Conservation (phyloP, 768 basidiomycete species). For the Kwoniella dejecticola region DNA sequence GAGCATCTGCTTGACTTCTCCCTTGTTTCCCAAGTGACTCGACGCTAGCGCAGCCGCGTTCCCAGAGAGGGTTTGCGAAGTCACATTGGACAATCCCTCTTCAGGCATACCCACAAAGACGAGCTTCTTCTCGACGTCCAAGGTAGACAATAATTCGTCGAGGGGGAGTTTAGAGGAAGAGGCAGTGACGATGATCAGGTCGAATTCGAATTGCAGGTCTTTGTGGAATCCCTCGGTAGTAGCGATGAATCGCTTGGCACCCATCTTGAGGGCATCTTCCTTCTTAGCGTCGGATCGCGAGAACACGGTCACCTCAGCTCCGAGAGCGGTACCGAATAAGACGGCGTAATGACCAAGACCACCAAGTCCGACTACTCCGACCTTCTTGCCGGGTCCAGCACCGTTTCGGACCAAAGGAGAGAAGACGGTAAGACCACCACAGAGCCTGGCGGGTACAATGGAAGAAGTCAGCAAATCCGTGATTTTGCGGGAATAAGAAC, state of each 20-base stretch:
- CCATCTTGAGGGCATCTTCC: constrained; percentile 63
- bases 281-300: constrained; percentile 64
- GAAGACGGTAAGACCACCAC: constrained; percentile 67
- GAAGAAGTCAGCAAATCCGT: constrained; percentile 1
- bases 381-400: constrained; percentile 64
- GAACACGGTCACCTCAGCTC: constrained; percentile 65
- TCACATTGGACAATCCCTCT: constrained; percentile 58
- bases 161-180: constrained; percentile 58
- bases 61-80: constrained; percentile 56
- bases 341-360: constrained; percentile 60
- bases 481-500: background rate
- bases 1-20: constrained; percentile 66
- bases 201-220: constrained; percentile 54
- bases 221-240: constrained; percentile 56
- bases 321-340: constrained; percentile 63
- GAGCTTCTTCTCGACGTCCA: constrained; percentile 63
- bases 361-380: constrained; percentile 70
- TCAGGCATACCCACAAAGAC: constrained; percentile 66
- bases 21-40: constrained; percentile 63
- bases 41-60: constrained; percentile 51
- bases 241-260: constrained; percentile 60
- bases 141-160: constrained; percentile 63
- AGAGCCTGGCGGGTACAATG: constrained; percentile 55
- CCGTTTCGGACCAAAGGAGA: constrained; percentile 65
- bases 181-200: constrained; percentile 58